A percentile compares a stretch with the other conserved stretches of the same genome.
These are phyloP conservation scores for Trematosphaeria pertusa DNA, from an alignment of 2,329 filamentous ascomycete species.

Conservation along the genomic window DNA sequence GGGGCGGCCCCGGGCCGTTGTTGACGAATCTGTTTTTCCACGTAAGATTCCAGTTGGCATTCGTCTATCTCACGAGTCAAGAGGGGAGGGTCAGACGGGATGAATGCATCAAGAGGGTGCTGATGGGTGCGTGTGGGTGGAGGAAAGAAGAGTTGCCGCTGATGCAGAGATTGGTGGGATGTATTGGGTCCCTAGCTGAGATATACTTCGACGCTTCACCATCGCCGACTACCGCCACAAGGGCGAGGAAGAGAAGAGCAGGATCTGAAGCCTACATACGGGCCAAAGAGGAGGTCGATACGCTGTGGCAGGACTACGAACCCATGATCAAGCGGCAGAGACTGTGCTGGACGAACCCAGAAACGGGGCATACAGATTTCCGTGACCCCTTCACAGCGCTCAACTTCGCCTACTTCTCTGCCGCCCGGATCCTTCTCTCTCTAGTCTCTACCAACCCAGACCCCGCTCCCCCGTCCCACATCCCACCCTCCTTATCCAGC, in stretches of 20 bases:
- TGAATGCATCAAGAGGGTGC: slow-evolving; percentile 4
- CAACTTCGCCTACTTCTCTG: slow-evolving; percentile 22
- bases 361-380: slow-evolving; percentile 14
- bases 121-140: slow-evolving; percentile 9
- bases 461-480: not conserved
- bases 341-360: slow-evolving; percentile 8
- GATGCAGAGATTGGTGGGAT: slow-evolving; percentile 8
- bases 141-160: slow-evolving; percentile 4
- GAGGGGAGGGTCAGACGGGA: slow-evolving; percentile 6
- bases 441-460: slow-evolving; percentile 7
- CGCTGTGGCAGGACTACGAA: slow-evolving; percentile 4
- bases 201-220: not conserved
- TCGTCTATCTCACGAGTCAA: slow-evolving; percentile 14
- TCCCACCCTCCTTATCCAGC: not conserved
- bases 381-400: slow-evolving; percentile 27
- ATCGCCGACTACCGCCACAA: not conserved
- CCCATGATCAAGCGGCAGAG: slow-evolving; percentile 2
- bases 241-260: not conserved
- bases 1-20: slow-evolving; percentile 20
- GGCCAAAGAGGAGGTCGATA: slow-evolving; percentile 5
- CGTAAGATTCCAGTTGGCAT: slow-evolving; percentile 22
- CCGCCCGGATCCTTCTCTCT: slow-evolving; percentile 18
- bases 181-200: not conserved
- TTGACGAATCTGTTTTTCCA: slow-evolving; percentile 23
- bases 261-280: not conserved